Evolutionary conservation across 305 asterid species (phyloP).

Genomic region (Fraxinus velutina): DNA sequence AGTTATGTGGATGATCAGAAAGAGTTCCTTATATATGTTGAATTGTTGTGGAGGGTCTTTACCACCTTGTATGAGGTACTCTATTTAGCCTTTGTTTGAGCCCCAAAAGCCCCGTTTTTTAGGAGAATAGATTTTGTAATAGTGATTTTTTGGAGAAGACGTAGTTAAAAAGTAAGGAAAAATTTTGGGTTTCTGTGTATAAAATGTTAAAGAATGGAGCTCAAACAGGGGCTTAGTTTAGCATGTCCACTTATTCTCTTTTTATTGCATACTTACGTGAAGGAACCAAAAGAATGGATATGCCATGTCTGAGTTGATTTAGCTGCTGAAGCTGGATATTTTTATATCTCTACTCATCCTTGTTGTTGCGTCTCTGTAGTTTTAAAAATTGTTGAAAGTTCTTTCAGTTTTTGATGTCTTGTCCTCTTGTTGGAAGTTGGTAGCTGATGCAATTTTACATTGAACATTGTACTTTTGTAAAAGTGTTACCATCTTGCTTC

Average conservation of each 20-base stretch:
- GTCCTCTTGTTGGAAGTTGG: background rate
- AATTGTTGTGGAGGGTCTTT: background rate
- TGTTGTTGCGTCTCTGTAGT: background rate
- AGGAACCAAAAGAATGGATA: background rate
- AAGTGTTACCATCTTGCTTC: slow-evolving; percentile 11
- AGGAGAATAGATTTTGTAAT: background rate
- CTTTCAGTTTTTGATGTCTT: background rate
- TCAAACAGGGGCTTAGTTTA: background rate
- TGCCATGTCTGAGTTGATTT: slow-evolving; percentile 5
- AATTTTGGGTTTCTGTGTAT: background rate
- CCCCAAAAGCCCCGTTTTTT: background rate
- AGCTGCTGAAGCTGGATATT: background rate
- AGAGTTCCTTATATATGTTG: background rate
- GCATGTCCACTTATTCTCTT: slow-evolving; percentile 6
- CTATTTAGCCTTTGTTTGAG: background rate
- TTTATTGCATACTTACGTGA: background rate
- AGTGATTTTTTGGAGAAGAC: background rate
- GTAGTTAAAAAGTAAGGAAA: background rate
- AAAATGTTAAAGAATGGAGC: background rate
- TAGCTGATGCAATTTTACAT: slow-evolving; percentile 14
- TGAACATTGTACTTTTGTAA: slow-evolving; percentile 2
- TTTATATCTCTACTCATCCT: slow-evolving; percentile 10
- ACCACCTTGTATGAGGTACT: background rate
- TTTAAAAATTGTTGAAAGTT: background rate
- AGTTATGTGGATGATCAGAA: background rate